Percentiles rank a stretch among this genome's conserved stretches.
These are phyloP conservation scores for Neurospora intermedia DNA, from an alignment of 495 filamentous ascomycete genomes.

Conservation along the genomic window DNA sequence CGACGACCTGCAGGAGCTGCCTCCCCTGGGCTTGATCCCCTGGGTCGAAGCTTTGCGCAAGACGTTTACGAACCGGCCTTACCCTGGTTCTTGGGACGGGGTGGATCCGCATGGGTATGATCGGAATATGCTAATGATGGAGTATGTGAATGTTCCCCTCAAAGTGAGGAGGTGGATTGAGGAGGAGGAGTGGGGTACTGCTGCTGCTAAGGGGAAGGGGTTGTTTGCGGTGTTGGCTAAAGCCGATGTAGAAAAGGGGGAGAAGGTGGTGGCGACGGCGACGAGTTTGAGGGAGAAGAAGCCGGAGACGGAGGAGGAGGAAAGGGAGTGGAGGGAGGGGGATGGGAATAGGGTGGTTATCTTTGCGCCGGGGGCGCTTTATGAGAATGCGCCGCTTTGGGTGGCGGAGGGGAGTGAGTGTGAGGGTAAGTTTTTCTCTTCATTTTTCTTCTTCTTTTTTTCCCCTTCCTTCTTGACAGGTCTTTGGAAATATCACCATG, in stretches of 20 bases:
- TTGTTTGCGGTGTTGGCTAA: slow-evolving; percentile 21
- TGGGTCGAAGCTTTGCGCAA: slow-evolving; percentile 21
- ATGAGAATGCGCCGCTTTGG: slow-evolving; percentile 24
- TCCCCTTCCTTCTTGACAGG: too few relatives aligned
- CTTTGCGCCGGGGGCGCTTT: slow-evolving; percentile 26
- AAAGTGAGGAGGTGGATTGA: slow-evolving; percentile 28
- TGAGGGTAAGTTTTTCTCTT: slow-evolving; percentile 17
- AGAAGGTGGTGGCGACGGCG: slow-evolving; percentile 6
- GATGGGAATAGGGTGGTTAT: slow-evolving; percentile 7
- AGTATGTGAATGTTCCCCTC: slow-evolving; percentile 20
- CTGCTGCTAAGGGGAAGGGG: slow-evolving; percentile 6
- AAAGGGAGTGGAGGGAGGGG: neutral
- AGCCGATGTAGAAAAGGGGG: slow-evolving; percentile 3
- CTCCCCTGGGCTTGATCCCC: slow-evolving; percentile 15
- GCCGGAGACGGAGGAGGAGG: neutral
- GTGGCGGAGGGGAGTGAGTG: slow-evolving; percentile 24
- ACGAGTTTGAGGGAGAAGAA: slow-evolving; percentile 13
- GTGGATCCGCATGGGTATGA: slow-evolving; percentile 28
- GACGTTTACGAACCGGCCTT: slow-evolving; percentile 18
- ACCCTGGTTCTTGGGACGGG: slow-evolving; percentile 28
- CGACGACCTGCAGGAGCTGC: slow-evolving; percentile 20
- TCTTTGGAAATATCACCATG: too few relatives aligned
- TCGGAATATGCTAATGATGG: slow-evolving; percentile 23
- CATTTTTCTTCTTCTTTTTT: too few relatives aligned
- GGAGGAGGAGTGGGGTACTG: slow-evolving; percentile 15